These are phyloP conservation scores for Daldinia grandis DNA, from an alignment of 495 filamentous ascomycete genomes.

Conservation along the genomic window DNA sequence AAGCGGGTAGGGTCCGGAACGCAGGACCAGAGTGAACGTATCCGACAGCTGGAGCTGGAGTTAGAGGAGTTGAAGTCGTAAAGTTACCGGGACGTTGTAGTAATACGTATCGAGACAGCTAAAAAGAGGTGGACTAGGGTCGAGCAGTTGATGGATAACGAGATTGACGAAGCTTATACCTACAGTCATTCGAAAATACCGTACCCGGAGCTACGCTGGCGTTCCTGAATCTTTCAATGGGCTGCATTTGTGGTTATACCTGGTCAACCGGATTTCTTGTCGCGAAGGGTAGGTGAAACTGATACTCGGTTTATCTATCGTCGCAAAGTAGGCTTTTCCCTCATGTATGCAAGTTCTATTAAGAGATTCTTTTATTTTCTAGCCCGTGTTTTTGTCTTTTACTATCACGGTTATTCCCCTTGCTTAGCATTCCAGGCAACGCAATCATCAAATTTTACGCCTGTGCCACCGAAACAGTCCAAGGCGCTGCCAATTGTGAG, in stretches of 20 bases:
- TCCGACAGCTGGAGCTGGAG: conserved; percentile 73
- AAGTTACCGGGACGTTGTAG: conserved; percentile 13
- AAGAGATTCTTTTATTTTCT: neutral
- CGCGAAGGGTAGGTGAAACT: neutral
- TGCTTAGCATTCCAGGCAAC: conserved; percentile 79
- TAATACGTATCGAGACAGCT: conserved; percentile 26
- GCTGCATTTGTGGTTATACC: conserved; percentile 26
- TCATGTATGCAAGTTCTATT: neutral
- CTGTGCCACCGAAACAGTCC: conserved; percentile 91
- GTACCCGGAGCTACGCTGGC: conserved; percentile 22
- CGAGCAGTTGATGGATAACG: conserved; percentile 38
- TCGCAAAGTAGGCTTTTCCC: conserved; percentile 13
- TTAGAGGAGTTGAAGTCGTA: conserved; percentile 63
- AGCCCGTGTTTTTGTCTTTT: neutral
- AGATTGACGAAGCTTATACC: conserved; percentile 41
- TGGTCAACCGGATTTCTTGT: conserved; percentile 12
- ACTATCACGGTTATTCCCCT: conserved; percentile 1
- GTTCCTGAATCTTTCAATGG: conserved; percentile 15
- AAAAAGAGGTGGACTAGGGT: conserved; percentile 12
- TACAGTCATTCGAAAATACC: conserved; percentile 31
- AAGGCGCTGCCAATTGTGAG: conserved; percentile 95
- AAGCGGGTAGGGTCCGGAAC: conserved; percentile 64
- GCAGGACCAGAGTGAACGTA: conserved; percentile 72
- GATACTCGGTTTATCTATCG: conserved; percentile 14
- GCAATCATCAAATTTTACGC: conserved; percentile 87